These are phyloP conservation scores for Amborella trichopoda DNA, from an alignment of 164 flowering plant species.

Conservation along the genomic window DNA sequence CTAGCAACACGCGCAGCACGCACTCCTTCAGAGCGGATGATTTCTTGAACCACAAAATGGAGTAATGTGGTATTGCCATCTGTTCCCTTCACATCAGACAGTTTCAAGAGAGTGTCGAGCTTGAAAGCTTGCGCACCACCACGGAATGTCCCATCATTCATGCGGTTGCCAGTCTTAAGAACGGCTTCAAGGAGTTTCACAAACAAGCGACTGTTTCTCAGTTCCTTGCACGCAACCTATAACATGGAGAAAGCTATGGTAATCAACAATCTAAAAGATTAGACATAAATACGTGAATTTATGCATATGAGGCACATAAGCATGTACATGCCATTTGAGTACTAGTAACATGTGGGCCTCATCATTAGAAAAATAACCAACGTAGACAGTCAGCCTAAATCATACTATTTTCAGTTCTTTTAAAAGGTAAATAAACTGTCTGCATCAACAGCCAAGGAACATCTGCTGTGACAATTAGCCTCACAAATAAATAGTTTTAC, in stretches of 20 bases:
- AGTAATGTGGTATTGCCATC: slow-evolving; percentile 92
- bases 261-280: neutral
- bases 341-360: too few species aligned
- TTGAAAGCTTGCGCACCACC: slow-evolving; percentile 96
- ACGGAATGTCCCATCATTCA: slow-evolving; percentile 93
- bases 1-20: slow-evolving; percentile 51
- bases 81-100: slow-evolving; percentile 82
- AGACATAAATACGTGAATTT: too few species aligned
- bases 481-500: too few species aligned
- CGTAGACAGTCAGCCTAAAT: too few species aligned
- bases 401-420: too few species aligned
- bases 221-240: slow-evolving; percentile 83
- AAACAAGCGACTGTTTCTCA: slow-evolving; percentile 68
- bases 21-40: slow-evolving; percentile 78
- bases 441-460: too few species aligned
- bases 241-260: neutral
- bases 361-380: too few species aligned
- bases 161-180: slow-evolving; percentile 94
- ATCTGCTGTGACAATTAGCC: too few species aligned
- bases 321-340: too few species aligned
- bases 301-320: too few species aligned
- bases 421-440: too few species aligned
- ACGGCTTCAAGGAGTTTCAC: slow-evolving; percentile 92
- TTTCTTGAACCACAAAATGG: slow-evolving; percentile 89
- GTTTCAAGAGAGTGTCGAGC: slow-evolving; percentile 86